Base-by-base conservation (phyloP, 169 alveolate genomes). In the Plasmodium gonderi region DNA sequence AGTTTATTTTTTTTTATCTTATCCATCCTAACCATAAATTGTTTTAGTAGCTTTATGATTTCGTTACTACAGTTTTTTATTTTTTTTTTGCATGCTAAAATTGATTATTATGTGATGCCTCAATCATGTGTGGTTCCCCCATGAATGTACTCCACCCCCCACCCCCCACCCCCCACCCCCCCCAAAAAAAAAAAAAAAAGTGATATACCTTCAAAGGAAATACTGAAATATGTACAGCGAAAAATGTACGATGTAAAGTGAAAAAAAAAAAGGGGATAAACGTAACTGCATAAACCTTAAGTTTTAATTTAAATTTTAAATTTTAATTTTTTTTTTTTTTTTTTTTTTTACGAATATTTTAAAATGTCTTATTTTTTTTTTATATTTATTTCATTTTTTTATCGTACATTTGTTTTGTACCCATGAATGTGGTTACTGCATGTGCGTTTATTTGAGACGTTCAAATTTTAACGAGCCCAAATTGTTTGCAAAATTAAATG, bases 21-120 rank as follows among this genome's bases (percentile, higher is more conserved):
- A 60, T 87, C 93, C 79, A 47, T 87, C 7, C 33, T 87, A 76
- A 87, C 93, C 6, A 87, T 87, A 38, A 87, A 87, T 64, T 87
- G 90, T 87, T 87, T 87, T 87, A 87, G 93, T 87, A 87, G 93
- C 79, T 51, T 47, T 76, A 17, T 87, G 42, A 87, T 87, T 87
- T 47, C 90, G 23, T 12, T 87, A 20, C 23, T 87, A 33, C 93
- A 87, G 72, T 87, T 87, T 42, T 87, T 87, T 38, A 87, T 87
- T 87, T 87, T 87, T 75, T 60, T 45, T 76, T 54, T 87, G 36
- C 93, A 87, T 76, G 31, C 65, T n/a, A 87, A 77, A 79, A 75
- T 87, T 87, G 47, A 87, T 60, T 87, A 75, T 76, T 87, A 87
- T 79, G 93, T 87, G 4, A 87, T 76, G 87, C 74, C 93, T 26